A percentile compares a stretch with the other conserved stretches of the same genome.
These are phyloP conservation scores for Hypoxylon sp. DNA, from an alignment of 2,329 filamentous ascomycete species.

Conservation along the genomic window DNA sequence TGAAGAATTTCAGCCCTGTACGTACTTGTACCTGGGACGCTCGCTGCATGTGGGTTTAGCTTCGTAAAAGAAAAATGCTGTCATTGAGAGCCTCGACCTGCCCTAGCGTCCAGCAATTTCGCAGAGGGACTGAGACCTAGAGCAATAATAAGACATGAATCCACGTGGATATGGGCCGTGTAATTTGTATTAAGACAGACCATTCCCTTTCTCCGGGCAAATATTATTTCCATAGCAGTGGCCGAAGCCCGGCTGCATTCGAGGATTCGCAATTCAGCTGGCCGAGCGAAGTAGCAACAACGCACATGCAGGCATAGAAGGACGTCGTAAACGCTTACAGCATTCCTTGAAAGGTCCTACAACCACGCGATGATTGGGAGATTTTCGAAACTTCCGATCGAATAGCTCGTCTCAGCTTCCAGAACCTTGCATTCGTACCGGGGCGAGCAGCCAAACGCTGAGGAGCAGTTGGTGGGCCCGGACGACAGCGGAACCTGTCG, in stretches of 20 bases:
- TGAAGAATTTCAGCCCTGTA: conserved; percentile 24
- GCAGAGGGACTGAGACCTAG: conserved; percentile 22
- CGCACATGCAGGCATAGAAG: background rate
- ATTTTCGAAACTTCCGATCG: conserved; percentile 41
- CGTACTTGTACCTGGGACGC: conserved; percentile 1
- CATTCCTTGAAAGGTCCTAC: conserved; percentile 25
- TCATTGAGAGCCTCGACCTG: conserved; percentile 19
- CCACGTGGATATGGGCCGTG: conserved; percentile 38
- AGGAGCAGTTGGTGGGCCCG: conserved; percentile 22
- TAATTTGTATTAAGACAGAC: conserved; percentile 38
- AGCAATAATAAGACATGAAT: conserved; percentile 36
- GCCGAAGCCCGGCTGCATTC: conserved; percentile 11
- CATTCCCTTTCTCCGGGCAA: conserved; percentile 30
- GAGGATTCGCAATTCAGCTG: conserved; percentile 4
- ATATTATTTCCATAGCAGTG: conserved; percentile 24
- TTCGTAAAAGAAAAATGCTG: conserved; percentile 3
- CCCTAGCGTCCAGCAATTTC: conserved; percentile 11
- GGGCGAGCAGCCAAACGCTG: conserved; percentile 36
- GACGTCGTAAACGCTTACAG: background rate
- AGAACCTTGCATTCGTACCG: conserved; percentile 30
- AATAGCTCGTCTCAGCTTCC: conserved; percentile 43
- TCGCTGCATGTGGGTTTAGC: conserved; percentile 16
- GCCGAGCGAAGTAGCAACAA: conserved; percentile 7
- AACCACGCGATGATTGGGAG: conserved; percentile 18
- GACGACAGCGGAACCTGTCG: conserved; percentile 7